Base-by-base conservation (phyloP, 345 rosid species). In the Cardamine resedifolia region DNA sequence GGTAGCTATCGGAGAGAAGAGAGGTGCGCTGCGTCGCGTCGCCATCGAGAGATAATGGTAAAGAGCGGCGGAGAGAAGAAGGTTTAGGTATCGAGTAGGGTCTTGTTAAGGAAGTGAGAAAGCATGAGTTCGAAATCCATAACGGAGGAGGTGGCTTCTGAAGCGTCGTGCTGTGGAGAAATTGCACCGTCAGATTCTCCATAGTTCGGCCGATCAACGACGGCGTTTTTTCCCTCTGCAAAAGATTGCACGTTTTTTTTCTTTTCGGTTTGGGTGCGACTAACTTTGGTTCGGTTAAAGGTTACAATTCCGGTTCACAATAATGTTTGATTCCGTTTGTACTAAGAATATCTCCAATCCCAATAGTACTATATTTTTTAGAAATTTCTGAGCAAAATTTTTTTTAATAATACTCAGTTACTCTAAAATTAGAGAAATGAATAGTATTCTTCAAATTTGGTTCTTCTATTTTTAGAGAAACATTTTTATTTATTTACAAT, bases 1-100 rank as follows among this genome's bases (percentile, higher is more conserved):
- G 74, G 71, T 59, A 71, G 56, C 67, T 73, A 63, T 85, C 84
- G 33, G 82, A 76, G 41, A 84, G 79, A 68, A 83, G 82, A 26
- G 88, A 65, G 8, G 68, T 81, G 74, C 77, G 80, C 19, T 64
- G 71, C 31, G 70, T 48, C n/a, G 82, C 58, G 55, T 66, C n/a
- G 48, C 36, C 58, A 36, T 57, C 43, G 56, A 66, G 20, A 21
- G 80, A 76, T 39, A 72, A 10, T 10, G 66, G 68, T 19, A 31
- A 41, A 33, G 59, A 58, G 57, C 72, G 50, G 56, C 70, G 72
- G 68, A 58, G 66, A 52, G 26, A 15, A 45, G 51, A 38, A 4
- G 33, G 31, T 65, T 56, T 47, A 23, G 75, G 68, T 78, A 16
- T 63, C 0, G 55, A 44, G 28, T n/a, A 39, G 4, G 12, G 1